Evolutionary conservation across 2,329 filamentous ascomycete genomes (phyloP).

Genomic region (Colletotrichum coccodes): DNA sequence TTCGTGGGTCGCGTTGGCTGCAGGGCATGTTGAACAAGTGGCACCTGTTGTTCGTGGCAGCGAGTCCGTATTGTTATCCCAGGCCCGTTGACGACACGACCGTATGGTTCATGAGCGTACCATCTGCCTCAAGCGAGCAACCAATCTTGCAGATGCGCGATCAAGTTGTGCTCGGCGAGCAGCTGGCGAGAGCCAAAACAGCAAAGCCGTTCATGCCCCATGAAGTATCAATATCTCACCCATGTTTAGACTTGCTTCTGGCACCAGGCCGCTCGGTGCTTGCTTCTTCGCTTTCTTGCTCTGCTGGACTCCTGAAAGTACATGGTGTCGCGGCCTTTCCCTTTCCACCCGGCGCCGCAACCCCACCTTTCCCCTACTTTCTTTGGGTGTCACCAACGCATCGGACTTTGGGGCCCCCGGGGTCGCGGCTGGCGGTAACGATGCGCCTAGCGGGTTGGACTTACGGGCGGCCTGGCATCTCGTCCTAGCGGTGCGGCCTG

Average conservation of each 20-base stretch:
- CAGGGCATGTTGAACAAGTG: neutral
- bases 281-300: conserved; percentile 2
- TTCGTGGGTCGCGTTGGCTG: neutral
- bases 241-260: conserved; percentile 8
- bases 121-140: neutral
- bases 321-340: conserved; percentile 11
- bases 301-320: neutral
- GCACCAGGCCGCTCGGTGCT: neutral
- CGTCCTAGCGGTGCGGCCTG: neutral
- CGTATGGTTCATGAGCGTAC: neutral
- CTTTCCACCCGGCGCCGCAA: neutral
- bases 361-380: conserved; percentile 10
- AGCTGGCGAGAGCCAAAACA: conserved; percentile 5
- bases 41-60: neutral
- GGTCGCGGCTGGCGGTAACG: neutral
- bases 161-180: neutral
- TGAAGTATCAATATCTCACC: no score
- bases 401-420: conserved; percentile 8
- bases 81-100: neutral
- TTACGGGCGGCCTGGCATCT: neutral
- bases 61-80: neutral
- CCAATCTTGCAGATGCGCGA: neutral
- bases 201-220: neutral
- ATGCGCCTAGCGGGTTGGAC: neutral
- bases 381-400: conserved; percentile 22